Evolutionary conservation across 805 yeast species (phyloP).

Genomic region (Cyberlindnera xylosilytica): DNA sequence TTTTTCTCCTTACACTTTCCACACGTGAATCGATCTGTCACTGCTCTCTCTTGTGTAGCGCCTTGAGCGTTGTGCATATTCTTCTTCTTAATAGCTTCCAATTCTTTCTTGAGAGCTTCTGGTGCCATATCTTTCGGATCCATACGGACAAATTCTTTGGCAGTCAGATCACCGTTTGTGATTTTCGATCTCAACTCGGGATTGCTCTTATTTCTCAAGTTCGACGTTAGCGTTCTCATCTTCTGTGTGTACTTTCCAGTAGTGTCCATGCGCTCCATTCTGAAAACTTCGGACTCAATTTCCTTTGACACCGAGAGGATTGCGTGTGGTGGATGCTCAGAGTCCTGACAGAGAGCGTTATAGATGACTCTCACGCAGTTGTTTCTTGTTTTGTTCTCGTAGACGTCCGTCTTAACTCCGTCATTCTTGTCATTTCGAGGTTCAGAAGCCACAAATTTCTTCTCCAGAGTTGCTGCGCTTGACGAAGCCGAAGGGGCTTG

Average conservation of each 20-base stretch:
- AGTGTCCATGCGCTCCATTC: slow-evolving; percentile 53
- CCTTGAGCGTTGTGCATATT: slow-evolving; percentile 96
- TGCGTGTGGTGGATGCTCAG: slow-evolving; percentile 56
- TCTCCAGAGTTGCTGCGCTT: slow-evolving; percentile 13
- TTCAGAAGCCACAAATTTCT: slow-evolving; percentile 44
- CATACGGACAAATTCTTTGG: slow-evolving; percentile 72
- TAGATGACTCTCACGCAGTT: slow-evolving; percentile 80
- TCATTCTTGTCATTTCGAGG: slow-evolving; percentile 82
- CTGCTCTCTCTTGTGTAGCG: slow-evolving; percentile 92
- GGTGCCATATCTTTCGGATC: slow-evolving; percentile 96
- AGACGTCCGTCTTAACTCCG: slow-evolving; percentile 65
- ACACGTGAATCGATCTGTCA: slow-evolving; percentile 94
- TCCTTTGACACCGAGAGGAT: slow-evolving; percentile 63
- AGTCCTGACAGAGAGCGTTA: slow-evolving; percentile 83
- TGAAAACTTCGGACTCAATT: slow-evolving; percentile 71
- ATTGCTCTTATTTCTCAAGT: slow-evolving; percentile 83
- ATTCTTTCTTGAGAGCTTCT: slow-evolving; percentile 78
- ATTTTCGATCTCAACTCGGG: slow-evolving; percentile 77
- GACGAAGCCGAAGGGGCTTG: slow-evolving; percentile 14
- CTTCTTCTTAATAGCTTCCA: slow-evolving; percentile 81
- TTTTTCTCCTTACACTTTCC: slow-evolving; percentile 97
- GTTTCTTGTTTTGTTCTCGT: slow-evolving; percentile 79
- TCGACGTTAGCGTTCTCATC: slow-evolving; percentile 82
- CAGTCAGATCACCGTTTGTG: slow-evolving; percentile 60
- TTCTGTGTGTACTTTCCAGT: slow-evolving; percentile 65